These are phyloP conservation scores for Vitis hybrid DNA, from an alignment of 177 flowering plant species.

Conservation along the genomic window DNA sequence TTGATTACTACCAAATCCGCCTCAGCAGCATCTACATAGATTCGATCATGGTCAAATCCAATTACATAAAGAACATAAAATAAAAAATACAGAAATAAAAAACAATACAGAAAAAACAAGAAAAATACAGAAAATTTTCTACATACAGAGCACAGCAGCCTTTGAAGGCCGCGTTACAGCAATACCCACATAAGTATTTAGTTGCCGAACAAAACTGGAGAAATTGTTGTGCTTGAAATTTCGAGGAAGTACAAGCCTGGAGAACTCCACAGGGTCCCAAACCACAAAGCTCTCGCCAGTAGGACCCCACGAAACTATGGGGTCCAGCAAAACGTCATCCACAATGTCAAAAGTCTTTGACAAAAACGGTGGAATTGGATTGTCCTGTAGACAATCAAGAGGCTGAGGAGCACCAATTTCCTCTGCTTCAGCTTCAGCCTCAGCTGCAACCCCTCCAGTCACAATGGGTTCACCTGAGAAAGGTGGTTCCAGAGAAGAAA, in stretches of 20 bases:
- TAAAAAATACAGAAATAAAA: background rate
- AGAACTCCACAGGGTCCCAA: constrained; percentile 79
- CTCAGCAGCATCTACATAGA: constrained; percentile 20
- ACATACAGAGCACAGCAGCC: constrained; percentile 40
- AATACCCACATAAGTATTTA: constrained; percentile 96
- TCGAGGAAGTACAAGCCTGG: constrained; percentile 63
- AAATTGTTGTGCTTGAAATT: constrained; percentile 97
- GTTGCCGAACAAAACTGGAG: constrained; percentile 96
- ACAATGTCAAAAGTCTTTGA: constrained; percentile 82
- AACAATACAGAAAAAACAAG: constrained; percentile 7
- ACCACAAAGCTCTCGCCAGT: constrained; percentile 81
- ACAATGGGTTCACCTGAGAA: background rate
- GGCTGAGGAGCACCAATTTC: constrained; percentile 53
- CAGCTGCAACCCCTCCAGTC: constrained; percentile 2
- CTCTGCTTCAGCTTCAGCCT: constrained; percentile 14
- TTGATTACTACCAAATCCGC: constrained; percentile 11
- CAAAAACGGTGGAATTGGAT: constrained; percentile 73
- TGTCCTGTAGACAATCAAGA: constrained; percentile 50
- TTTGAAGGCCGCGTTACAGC: constrained; percentile 24
- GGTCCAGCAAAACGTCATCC: constrained; percentile 56
- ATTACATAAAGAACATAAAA: constrained; percentile 12
- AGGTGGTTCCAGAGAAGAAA: background rate
- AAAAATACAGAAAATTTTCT: constrained; percentile 10
- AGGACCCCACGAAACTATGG: constrained; percentile 71
- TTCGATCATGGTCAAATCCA: constrained; percentile 16